These are phyloP conservation scores for Cudoniella acicularis DNA, from an alignment of 495 filamentous ascomycete genomes.

Conservation along the genomic window DNA sequence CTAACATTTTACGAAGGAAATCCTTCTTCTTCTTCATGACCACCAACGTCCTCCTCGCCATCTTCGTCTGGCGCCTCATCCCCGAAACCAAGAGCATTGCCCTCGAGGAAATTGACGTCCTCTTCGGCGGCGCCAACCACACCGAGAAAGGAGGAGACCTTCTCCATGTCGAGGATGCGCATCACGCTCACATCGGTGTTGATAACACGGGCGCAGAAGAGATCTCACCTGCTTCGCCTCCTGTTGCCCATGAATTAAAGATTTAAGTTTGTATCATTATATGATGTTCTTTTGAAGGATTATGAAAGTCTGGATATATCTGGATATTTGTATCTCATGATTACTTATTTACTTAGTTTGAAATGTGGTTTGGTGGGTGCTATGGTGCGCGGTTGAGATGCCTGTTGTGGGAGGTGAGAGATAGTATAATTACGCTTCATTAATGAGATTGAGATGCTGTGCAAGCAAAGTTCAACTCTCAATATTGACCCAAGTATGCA, in stretches of 20 bases:
- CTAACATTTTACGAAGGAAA: conserved; percentile 3
- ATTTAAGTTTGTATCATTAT: conserved; percentile 17
- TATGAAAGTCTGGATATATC: no score
- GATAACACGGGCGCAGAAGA: background rate
- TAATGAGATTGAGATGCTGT: no score
- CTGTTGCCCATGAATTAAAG: background rate
- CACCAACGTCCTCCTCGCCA: conserved; percentile 61
- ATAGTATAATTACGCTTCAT: no score
- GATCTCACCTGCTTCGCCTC: background rate
- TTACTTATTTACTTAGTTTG: no score
- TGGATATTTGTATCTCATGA: no score
- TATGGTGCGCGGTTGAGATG: no score
- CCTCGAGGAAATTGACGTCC: conserved; percentile 59
- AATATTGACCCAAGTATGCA: no score
- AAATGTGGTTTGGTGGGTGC: no score
- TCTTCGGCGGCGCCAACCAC: conserved; percentile 53
- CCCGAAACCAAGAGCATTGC: conserved; percentile 67
- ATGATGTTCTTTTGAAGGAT: no score
- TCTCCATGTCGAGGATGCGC: background rate
- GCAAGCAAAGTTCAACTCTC: no score
- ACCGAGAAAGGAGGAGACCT: conserved; percentile 5
- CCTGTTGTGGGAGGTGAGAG: no score
- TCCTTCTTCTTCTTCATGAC: conserved; percentile 57
- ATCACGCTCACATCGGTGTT: background rate
- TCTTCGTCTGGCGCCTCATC: conserved; percentile 69